Conservation (phyloP, 2,329 filamentous ascomycete genomes). For the Fusarium xylarioides region DNA sequence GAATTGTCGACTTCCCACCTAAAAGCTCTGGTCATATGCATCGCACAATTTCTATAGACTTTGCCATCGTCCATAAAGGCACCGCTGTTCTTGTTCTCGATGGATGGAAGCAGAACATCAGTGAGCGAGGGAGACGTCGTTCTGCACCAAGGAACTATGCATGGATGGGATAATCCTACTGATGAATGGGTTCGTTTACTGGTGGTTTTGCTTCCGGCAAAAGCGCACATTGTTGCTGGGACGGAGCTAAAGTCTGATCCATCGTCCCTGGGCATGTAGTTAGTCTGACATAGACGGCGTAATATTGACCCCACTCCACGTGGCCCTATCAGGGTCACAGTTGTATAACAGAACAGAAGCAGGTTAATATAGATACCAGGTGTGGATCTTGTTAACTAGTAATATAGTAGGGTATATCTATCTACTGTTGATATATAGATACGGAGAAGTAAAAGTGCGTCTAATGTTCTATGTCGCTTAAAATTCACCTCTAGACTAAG, state of each 20-base stretch:
- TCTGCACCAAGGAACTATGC: background rate
- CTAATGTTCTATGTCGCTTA: accelerated
- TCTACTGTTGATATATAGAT: background rate
- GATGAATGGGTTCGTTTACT: background rate
- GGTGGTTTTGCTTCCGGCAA: background rate
- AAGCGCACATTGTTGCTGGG: background rate
- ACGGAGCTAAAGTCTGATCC: background rate
- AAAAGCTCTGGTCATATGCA: background rate
- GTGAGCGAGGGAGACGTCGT: background rate
- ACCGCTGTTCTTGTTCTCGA: background rate
- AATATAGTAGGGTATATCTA: background rate
- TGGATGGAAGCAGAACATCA: accelerated
- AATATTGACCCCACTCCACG: too few relatives aligned
- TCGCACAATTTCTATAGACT: background rate
- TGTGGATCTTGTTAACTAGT: too few relatives aligned
- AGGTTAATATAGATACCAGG: too few relatives aligned
- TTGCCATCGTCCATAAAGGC: background rate
- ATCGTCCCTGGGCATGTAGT: too few relatives aligned
- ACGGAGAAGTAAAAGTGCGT: accelerated
- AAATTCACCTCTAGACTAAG: background rate
- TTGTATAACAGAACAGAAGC: too few relatives aligned
- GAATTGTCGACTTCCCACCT: accelerated
- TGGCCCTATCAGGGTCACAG: too few relatives aligned
- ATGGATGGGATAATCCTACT: background rate
- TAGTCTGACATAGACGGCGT: too few relatives aligned